Conservation (phyloP, 805 yeast species). For the Wilhelminamyces savonicus region DNA sequence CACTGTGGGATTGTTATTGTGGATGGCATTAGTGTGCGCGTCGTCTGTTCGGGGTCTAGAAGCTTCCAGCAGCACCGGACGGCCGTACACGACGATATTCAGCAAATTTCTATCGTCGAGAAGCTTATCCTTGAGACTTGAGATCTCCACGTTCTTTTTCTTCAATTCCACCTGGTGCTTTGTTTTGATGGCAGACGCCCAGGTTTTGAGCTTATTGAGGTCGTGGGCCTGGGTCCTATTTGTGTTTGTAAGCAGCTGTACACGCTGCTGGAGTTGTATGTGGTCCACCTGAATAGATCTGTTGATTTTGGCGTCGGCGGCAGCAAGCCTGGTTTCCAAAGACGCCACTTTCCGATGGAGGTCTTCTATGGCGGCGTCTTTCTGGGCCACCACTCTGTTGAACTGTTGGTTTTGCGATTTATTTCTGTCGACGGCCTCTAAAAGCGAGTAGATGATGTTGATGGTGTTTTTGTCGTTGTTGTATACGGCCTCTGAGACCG, state of each 20-base stretch:
- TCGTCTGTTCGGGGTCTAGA: slow-evolving; percentile 2
- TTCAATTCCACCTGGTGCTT: slow-evolving; percentile 32
- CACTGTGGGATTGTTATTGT: slow-evolving; percentile 27
- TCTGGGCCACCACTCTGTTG: slow-evolving; percentile 20
- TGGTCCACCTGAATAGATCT: slow-evolving; percentile 12
- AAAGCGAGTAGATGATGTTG: slow-evolving; percentile 29
- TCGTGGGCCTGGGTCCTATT: slow-evolving; percentile 25
- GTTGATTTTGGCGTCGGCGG: slow-evolving; percentile 12
- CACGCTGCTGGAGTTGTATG: slow-evolving; percentile 7
- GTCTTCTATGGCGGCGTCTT: slow-evolving; percentile 21
- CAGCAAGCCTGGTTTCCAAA: slow-evolving; percentile 13
- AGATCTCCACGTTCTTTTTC: slow-evolving; percentile 25
- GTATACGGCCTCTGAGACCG: slow-evolving; percentile 22
- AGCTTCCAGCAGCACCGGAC: slow-evolving; percentile 8
- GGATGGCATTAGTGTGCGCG: slow-evolving; percentile 18
- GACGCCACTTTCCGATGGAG: slow-evolving; percentile 15
- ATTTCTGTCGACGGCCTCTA: slow-evolving; percentile 25
- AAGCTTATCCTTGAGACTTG: slow-evolving; percentile 26
- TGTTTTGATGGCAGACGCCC: slow-evolving; percentile 22
- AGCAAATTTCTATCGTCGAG: slow-evolving; percentile 27
- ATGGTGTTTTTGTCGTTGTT: slow-evolving; percentile 32
- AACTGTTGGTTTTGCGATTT: slow-evolving; percentile 25
- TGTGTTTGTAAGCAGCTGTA: slow-evolving; percentile 10
- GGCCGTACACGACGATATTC: slow-evolving; percentile 20
- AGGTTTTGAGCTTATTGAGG: slow-evolving; percentile 18